Conservation (phyloP, 257 asterid species). For the Nicotiana knightiana region DNA sequence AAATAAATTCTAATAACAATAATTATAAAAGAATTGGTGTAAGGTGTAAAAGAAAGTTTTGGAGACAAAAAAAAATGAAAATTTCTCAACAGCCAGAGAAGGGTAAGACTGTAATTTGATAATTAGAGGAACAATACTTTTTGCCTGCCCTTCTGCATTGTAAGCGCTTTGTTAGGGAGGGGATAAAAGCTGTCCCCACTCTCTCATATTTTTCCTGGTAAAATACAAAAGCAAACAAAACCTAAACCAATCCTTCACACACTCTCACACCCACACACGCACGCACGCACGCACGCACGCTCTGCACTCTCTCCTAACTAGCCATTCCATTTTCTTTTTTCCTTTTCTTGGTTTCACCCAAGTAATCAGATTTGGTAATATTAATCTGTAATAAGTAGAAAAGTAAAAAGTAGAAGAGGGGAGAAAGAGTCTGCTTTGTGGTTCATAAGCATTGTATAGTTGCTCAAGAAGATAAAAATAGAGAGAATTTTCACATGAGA, state of each 20-base stretch:
- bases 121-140: constrained; percentile 6
- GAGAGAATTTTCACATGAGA: not conserved
- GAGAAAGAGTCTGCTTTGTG: constrained; percentile 32
- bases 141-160: constrained; percentile 32
- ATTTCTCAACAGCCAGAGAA: not conserved
- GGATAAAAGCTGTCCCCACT: constrained; percentile 53
- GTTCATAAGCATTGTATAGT: constrained; percentile 25
- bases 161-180: constrained; percentile 35
- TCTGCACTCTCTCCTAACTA: constrained; percentile 11
- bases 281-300: not conserved
- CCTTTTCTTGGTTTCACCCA: constrained; percentile 30
- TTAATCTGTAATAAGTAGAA: constrained; percentile 7
- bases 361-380: constrained; percentile 33
- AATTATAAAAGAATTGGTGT: not conserved
- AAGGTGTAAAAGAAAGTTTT: not conserved
- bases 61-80: not conserved
- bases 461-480: constrained; percentile 18
- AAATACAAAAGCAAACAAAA: constrained; percentile 23
- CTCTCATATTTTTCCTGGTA: constrained; percentile 12
- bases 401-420: constrained; percentile 9
- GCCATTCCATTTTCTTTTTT: not conserved
- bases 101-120: constrained; percentile 32
- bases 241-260: constrained; percentile 14
- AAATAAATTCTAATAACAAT: not conserved
- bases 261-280: constrained; percentile 24